Evolutionary conservation across 2,329 filamentous ascomycete species (phyloP), one percentile per base, ranked within the genome.

Genomic region (Pseudopyrenochaeta lycopersici): DNA sequence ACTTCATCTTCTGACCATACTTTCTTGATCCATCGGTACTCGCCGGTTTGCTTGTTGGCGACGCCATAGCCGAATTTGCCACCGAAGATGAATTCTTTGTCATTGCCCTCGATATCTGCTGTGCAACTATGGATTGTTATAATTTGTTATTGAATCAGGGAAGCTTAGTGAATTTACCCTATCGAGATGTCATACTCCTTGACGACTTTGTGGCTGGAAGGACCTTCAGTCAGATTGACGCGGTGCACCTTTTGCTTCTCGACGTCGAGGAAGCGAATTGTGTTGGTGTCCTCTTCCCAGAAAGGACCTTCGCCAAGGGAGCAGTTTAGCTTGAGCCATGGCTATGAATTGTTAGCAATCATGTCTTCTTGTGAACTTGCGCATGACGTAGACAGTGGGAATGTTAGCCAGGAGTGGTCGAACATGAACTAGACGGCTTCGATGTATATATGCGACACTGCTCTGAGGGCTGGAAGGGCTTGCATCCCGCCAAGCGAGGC

Each of bases 21-120:
- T 60, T 83, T 80, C 62, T 80, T 80, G 63, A 88, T 78, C 74
- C 86, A 87, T 47, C 79, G 77, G 60, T 84, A 79, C 53, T 81
- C 77, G 55, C 82, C 82, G 1, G 83, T 85, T 49, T 77, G 68
- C 52, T 88, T 85, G 72, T 96, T 86, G 63, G 94, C 82, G 46
- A 91, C 81, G n/a, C 91, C 92, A 65, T 91, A 85, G 54, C 92
- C 92, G 72, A 88, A 84, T 80, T 97, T 96, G 71, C 90, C 86
- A 39, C 88, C 92, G 63, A 94, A 84, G 51, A 91, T 80, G 73
- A 97, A 88, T 69, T 88, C 85, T 44, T 90, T 79, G 56, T 89
- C 86, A 60, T 86, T 84, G 62, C 82, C 81, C 56, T 86, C 82
- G 49, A 97, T 91, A 75, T 97, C 89, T 48, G 89, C 90, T 35